These are phyloP conservation scores for Globisporangium mamillatum DNA, from an alignment of 352 stramenopile genomes.

Conservation along the genomic window DNA sequence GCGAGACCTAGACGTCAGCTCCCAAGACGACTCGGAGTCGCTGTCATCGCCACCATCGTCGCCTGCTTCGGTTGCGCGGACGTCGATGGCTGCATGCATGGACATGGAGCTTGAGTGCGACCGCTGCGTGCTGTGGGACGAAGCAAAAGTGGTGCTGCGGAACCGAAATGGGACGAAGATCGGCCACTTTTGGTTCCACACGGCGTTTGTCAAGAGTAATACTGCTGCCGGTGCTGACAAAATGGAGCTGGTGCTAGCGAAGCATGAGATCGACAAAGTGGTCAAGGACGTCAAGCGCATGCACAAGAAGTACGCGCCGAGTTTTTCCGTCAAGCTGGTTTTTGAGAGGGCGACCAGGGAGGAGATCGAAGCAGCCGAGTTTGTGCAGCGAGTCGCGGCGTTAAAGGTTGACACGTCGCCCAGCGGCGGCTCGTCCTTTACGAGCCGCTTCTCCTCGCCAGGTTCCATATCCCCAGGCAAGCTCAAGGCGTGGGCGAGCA, in stretches of 20 bases:
- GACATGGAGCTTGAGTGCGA: constrained; percentile 45
- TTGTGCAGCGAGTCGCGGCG: constrained; percentile 8
- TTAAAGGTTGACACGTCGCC: constrained; percentile 4
- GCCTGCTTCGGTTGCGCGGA: background rate
- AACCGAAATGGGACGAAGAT: constrained; percentile 38
- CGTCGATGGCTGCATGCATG: constrained; percentile 9
- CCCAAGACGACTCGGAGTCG: constrained; percentile 7
- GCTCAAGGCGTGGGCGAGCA: constrained; percentile 19
- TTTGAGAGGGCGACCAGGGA: constrained; percentile 42
- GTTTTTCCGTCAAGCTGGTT: constrained; percentile 45
- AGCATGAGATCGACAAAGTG: constrained; percentile 70
- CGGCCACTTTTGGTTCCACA: constrained; percentile 80
- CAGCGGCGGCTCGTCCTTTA: constrained; percentile 2
- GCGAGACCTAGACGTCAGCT: background rate
- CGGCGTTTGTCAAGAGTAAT: constrained; percentile 46
- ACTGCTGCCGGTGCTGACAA: background rate
- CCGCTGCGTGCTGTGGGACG: constrained; percentile 54
- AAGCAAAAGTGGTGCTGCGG: constrained; percentile 53
- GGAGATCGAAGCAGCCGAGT: constrained; percentile 19
- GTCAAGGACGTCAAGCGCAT: constrained; percentile 67
- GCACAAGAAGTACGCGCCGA: constrained; percentile 55
- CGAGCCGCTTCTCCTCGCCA: constrained; percentile 10
- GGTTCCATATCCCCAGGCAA: constrained; percentile 8
- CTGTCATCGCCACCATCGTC: background rate
- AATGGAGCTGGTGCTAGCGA: constrained; percentile 40